A percentile compares a stretch with the other conserved stretches of the same genome.
phyloP scores from a whole-genome alignment of 192 early-diverging fungal species.

The Blastocladiella britannica region DNA sequence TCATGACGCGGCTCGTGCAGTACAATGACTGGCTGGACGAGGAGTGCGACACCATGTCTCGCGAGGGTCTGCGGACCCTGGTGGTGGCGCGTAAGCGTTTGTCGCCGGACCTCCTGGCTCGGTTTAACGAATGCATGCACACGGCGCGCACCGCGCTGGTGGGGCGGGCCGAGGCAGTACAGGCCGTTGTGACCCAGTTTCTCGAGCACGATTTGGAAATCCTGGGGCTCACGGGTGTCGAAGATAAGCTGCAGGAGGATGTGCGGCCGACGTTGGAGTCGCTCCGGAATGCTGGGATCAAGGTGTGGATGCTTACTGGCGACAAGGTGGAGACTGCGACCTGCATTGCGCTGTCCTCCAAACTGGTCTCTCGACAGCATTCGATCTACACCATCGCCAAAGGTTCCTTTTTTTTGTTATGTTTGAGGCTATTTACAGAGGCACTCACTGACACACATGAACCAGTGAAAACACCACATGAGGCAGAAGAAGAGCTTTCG shows the following conservation, averaged over 20 bases:
- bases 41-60: conserved; percentile 90
- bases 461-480: background rate
- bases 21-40: conserved; percentile 95
- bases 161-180: conserved; percentile 17
- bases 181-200: conserved; percentile 34
- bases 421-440: conserved; percentile 1
- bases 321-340: conserved; percentile 96
- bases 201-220: conserved; percentile 75
- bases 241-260: conserved; percentile 87
- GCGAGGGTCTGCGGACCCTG: conserved; percentile 81
- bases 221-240: conserved; percentile 81
- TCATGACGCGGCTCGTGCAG: conserved; percentile 72
- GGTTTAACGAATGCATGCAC: conserved; percentile 10
- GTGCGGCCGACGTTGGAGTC: conserved; percentile 74
- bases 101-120: conserved; percentile 25
- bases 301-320: conserved; percentile 95
- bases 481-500: conserved; percentile 10
- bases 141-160: background rate
- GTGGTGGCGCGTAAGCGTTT: conserved; percentile 73
- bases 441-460: conserved; percentile 13
- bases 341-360: conserved; percentile 81
- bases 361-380: conserved; percentile 70
- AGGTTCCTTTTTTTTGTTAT: conserved; percentile 15
- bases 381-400: conserved; percentile 59
- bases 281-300: conserved; percentile 71